Evolutionary conservation across 345 rosid genomes (phyloP).

Genomic region (Populus nigra): DNA sequence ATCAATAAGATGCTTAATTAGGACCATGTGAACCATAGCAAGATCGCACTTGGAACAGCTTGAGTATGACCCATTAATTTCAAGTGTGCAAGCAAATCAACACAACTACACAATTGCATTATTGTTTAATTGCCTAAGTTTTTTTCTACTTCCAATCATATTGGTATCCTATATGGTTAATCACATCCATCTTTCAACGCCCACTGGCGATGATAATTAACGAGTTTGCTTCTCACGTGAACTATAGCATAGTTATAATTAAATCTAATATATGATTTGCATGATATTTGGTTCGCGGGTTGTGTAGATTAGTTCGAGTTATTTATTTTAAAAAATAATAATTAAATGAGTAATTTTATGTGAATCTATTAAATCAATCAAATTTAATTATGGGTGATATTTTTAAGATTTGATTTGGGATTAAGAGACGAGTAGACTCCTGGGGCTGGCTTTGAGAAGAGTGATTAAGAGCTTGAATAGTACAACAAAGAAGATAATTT

Average conservation of each 20-base stretch:
- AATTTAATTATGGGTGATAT: too few species aligned
- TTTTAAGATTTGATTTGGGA: too few species aligned
- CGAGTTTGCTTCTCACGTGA: background rate
- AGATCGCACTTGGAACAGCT: background rate
- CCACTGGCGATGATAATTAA: background rate
- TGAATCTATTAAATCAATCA: rapidly evolving
- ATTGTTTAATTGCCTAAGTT: background rate
- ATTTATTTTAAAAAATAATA: too few species aligned
- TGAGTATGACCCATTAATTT: background rate
- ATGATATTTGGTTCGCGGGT: too few species aligned
- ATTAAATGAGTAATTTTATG: too few species aligned
- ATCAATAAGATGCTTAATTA: background rate
- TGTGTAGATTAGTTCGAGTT: too few species aligned
- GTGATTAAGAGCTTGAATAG: too few species aligned
- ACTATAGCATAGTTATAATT: too few species aligned
- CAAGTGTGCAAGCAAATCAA: background rate
- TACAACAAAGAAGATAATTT: too few species aligned
- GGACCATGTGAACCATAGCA: background rate
- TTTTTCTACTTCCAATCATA: background rate
- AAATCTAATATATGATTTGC: too few species aligned
- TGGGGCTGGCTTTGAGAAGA: too few species aligned
- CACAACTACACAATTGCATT: background rate
- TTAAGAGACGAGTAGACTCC: too few species aligned
- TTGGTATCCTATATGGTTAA: background rate
- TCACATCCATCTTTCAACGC: background rate